Conservation (phyloP, 78 protist genomes). For the Dictyostelium firmibasis region DNA sequence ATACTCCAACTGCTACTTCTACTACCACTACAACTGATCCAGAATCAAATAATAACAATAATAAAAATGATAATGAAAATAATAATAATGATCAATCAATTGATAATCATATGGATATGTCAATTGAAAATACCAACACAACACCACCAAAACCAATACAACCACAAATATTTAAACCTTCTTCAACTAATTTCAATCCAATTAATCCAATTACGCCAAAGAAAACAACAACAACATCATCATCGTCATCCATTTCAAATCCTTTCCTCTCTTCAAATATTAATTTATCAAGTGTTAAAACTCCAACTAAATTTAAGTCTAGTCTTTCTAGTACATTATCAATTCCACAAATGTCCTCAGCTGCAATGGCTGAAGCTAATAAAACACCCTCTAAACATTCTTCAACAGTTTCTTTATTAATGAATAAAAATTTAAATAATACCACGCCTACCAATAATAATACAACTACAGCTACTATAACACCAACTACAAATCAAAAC, state of each 20-base stretch:
- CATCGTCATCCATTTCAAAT: background rate
- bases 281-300: slow-evolving; percentile 10
- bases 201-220: slow-evolving; percentile 13
- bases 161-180: background rate
- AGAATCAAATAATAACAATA: background rate
- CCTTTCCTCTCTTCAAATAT: background rate
- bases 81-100: background rate
- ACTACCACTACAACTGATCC: background rate
- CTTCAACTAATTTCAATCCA: background rate
- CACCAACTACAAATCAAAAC: background rate
- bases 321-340: background rate
- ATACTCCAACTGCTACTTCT: background rate
- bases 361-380: background rate
- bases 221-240: background rate
- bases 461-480: background rate
- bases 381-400: background rate
- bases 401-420: background rate
- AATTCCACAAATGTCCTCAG: background rate
- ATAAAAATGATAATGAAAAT: background rate
- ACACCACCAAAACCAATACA: background rate
- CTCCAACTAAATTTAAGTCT: slow-evolving; percentile 20
- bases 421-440: background rate
- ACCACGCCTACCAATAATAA: background rate
- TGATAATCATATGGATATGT: background rate
- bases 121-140: background rate